Base-by-base conservation (phyloP, 306 rosid species). In the Casuarina glauca region DNA sequence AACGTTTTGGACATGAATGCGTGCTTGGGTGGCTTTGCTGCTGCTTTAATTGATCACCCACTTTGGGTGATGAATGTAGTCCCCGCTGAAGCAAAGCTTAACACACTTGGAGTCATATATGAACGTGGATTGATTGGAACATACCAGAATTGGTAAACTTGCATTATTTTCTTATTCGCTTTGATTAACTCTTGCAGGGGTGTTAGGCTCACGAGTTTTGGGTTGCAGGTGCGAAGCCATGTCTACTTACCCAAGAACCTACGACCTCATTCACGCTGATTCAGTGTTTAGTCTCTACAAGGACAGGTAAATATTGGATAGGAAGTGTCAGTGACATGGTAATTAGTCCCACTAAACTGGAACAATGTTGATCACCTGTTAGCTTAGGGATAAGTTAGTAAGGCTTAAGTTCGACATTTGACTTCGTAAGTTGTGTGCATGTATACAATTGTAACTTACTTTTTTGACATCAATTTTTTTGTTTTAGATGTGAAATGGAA, bases 11-110 rank as follows among this genome's bases (percentile, higher is more conserved):
- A 91, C 80, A 94, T 94, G 98, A 94, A 94, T 74, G 90, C 96
- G 49, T 50, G 75, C 79, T 80, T 90, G 82, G 98, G 97, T 79
- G 97, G 98, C 48, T 94, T 94, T 77, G 94, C 96, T 2, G 90
- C 96, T 72, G 84, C 93, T 35, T 81, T 90, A 0, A 69, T 82
- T 75, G 79, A 90, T 4, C 79, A 77, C 17, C 98, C 97, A 17
- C 89, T 90, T 69, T 94, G 98, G 97, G 97, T 90, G 74, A 90
- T 94, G 98, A 94, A 94, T 74, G 91, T 90, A 48, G 94, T 91
- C 71, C 98, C 98, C 45, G 84, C 86, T 6, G 87, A 90, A 1
- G 85, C 83, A 36, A 86, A 83, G 67, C 75, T 74, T 74, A 81
- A 91, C 80, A 86, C 96, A 19, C 91, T 91, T 32, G 97, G 98